Evolutionary conservation across 805 yeast genomes (phyloP), one percentile per base, ranked within the genome.

Genomic region (Starmerella davenportii): DNA sequence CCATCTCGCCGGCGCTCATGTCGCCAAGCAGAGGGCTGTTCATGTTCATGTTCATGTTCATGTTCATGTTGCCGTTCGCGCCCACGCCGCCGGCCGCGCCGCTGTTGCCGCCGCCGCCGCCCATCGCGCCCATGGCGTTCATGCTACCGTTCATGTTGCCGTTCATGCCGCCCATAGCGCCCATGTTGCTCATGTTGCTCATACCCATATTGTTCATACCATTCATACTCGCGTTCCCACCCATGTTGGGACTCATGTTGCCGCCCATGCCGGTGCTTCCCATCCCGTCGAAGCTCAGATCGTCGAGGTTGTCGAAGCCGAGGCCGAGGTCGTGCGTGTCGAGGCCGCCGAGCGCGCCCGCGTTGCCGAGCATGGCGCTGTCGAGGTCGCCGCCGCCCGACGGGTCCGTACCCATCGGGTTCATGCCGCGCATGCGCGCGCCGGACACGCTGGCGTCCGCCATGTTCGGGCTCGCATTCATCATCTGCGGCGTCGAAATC

Each of bases 201-300:
- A 9, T 16, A 23, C 32, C 36, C 37, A 34, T 35, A 14, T n/a
- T 32, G 28, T 17, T 27, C 16, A 35, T 8, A 13, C 13, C 14
- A n/a, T 16, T 29, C 38, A 39, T 37, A 5, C 21, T 30, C 43
- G 21, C 18, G 58, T 34, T 51, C 60, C 5, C 46, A n/a, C n/a
- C n/a, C 46, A 32, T 18, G 16, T 23, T 30, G 17, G 4, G 14
- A 30, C 13, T 42, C 45, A 19, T 39, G 28, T 28, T 52, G 47
- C 35, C 47, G 57, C 33, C 49, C 42, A 38, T 52, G 54, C 31
- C 53, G 58, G 32, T 51, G 61, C 5, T 47, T n/a, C 11, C 11
- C 25, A 23, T 7, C 9, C 11, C 11, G 25, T 7, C 25, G 25
- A 7, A 7, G 9, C 9, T 23, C 25, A 23, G 11, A 23, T 23